Evolutionary conservation across 192 early-diverging fungal genomes (phyloP).

Genomic region (Lunasporangiospora selenospora): DNA sequence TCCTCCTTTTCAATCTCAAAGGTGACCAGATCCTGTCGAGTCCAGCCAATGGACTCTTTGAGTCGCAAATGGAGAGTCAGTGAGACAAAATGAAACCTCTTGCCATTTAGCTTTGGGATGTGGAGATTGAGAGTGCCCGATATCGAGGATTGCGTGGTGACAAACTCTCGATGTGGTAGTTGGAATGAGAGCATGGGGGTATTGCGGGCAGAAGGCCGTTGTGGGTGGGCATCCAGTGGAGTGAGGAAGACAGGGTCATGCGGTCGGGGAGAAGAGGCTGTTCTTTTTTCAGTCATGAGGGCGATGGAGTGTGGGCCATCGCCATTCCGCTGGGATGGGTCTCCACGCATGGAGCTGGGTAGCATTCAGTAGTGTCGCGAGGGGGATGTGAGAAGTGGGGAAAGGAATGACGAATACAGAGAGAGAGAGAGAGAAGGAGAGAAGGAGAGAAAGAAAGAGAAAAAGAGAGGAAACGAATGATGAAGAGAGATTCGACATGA

Average conservation of each 20-base stretch:
- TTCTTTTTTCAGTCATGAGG: conserved; percentile 8
- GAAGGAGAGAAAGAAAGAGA: background rate
- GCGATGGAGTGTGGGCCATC: conserved; percentile 2
- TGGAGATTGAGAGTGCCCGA: conserved; percentile 35
- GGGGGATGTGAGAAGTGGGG: background rate
- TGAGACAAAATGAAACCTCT: conserved; percentile 35
- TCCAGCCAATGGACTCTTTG: conserved; percentile 30
- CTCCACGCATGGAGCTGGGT: background rate
- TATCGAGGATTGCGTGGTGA: conserved; percentile 32
- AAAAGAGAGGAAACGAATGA: background rate
- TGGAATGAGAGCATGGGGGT: conserved; percentile 39
- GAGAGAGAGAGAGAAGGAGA: background rate
- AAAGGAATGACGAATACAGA: background rate
- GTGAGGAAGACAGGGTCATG: background rate
- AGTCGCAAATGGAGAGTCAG: conserved; percentile 29
- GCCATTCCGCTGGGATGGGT: background rate
- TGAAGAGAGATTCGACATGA: too few relatives aligned
- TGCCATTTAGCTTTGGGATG: conserved; percentile 27
- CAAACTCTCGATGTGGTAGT: conserved; percentile 34
- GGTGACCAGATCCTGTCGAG: conserved; percentile 23
- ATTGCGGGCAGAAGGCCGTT: conserved; percentile 26
- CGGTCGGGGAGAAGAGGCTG: background rate
- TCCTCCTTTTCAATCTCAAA: conserved; percentile 36
- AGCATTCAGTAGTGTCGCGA: background rate
- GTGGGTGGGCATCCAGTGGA: conserved; percentile 1